Conservation (phyloP, 768 basidiomycete genomes). For the Steccherinum ochraceum region DNA sequence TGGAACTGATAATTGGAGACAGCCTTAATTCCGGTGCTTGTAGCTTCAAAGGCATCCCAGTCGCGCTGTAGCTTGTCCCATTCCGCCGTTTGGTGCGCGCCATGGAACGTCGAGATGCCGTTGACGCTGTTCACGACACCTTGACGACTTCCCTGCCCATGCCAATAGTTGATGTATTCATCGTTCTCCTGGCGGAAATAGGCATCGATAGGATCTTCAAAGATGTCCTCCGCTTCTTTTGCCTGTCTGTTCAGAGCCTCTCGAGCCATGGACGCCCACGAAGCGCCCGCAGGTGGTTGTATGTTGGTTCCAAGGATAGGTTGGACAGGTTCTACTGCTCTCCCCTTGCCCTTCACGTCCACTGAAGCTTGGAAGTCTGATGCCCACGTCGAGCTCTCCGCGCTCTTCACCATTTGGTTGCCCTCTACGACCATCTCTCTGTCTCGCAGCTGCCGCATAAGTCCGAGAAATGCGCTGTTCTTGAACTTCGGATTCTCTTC, state of each 20-base stretch:
- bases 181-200: slow-evolving; percentile 29
- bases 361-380: slow-evolving; percentile 16
- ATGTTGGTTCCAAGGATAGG: background rate
- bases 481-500: slow-evolving; percentile 82
- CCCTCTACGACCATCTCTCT: slow-evolving; percentile 72
- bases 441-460: slow-evolving; percentile 84
- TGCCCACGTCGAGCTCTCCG: slow-evolving; percentile 21
- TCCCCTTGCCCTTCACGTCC: slow-evolving; percentile 69
- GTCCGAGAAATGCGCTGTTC: slow-evolving; percentile 74
- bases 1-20: slow-evolving; percentile 66
- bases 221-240: background rate
- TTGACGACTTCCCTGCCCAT: background rate
- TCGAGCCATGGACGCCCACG: slow-evolving; percentile 5
- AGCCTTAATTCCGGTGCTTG: slow-evolving; percentile 53
- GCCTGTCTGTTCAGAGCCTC: background rate
- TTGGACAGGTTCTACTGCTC: slow-evolving; percentile 9
- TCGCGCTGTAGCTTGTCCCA: slow-evolving; percentile 71
- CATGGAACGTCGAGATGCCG: background rate
- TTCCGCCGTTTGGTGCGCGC: slow-evolving; percentile 20
- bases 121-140: background rate
- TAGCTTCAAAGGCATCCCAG: slow-evolving; percentile 83
- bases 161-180: slow-evolving; percentile 23
- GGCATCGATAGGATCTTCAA: slow-evolving; percentile 12
- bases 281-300: slow-evolving; percentile 6
- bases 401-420: slow-evolving; percentile 63